Evolutionary conservation across 805 yeast genomes (phyloP).

Genomic region (Ogataea chonburiensis): DNA sequence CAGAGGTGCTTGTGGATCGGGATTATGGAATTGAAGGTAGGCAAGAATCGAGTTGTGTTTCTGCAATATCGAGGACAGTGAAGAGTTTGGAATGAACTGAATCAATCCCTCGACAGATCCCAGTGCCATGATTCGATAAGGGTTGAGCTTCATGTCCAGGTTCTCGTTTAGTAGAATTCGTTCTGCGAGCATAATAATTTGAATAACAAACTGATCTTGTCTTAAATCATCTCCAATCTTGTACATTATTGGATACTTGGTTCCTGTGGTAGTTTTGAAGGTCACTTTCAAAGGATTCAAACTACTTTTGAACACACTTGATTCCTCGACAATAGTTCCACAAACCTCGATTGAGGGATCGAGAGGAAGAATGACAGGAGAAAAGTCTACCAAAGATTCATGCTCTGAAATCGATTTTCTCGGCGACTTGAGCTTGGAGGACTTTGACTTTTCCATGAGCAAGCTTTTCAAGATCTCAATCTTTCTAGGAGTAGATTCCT

Average conservation of each 20-base stretch:
- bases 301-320: slow-evolving; percentile 87
- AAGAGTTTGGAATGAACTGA: slow-evolving; percentile 91
- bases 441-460: slow-evolving; percentile 49
- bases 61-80: slow-evolving; percentile 76
- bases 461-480: slow-evolving; percentile 63
- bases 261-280: slow-evolving; percentile 56
- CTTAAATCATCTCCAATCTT: slow-evolving; percentile 94
- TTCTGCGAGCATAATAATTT: slow-evolving; percentile 89
- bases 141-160: slow-evolving; percentile 81
- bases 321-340: slow-evolving; percentile 77
- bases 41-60: slow-evolving; percentile 72
- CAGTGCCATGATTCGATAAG: slow-evolving; percentile 87
- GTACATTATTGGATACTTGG: slow-evolving; percentile 77
- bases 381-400: slow-evolving; percentile 36
- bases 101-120: slow-evolving; percentile 90
- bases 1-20: slow-evolving; percentile 44
- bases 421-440: slow-evolving; percentile 13
- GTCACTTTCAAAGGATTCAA: slow-evolving; percentile 84
- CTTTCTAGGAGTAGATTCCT: slow-evolving; percentile 77
- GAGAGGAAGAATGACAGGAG: slow-evolving; percentile 70
- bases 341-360: slow-evolving; percentile 75
- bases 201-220: slow-evolving; percentile 96
- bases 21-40: slow-evolving; percentile 65
- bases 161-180: slow-evolving; percentile 84
- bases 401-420: slow-evolving; percentile 14